Conservation (phyloP, 1,284 basidiomycete species). For the Pterula multifida region DNA sequence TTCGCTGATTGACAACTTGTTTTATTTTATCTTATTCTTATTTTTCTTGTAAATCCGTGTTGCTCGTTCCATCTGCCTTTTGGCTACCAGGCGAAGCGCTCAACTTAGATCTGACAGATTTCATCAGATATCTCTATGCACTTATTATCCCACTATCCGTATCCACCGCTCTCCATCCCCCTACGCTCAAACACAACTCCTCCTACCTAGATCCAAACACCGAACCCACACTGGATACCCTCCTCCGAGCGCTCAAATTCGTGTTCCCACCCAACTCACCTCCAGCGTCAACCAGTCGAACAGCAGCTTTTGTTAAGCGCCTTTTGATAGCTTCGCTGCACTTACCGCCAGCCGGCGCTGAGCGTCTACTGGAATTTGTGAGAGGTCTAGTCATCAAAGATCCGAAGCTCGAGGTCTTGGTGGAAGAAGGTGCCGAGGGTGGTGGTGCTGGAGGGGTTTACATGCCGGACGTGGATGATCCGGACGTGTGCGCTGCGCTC, state of each 20-base stretch:
- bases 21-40: background rate
- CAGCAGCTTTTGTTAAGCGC: conserved; percentile 88
- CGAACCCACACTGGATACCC: conserved; percentile 41
- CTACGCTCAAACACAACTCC: conserved; percentile 13
- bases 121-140: conserved; percentile 69
- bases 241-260: conserved; percentile 78
- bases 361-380: conserved; percentile 67
- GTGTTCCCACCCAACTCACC: conserved; percentile 61
- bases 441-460: conserved; percentile 66
- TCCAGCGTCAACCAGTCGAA: conserved; percentile 61
- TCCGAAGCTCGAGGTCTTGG: conserved; percentile 68
- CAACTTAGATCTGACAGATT: conserved; percentile 90
- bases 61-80: no score
- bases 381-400: conserved; percentile 64
- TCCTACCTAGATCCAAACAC: conserved; percentile 8
- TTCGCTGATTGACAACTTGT: background rate
- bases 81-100: conserved; percentile 77
- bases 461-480: conserved; percentile 75
- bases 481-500: conserved; percentile 68
- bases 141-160: conserved; percentile 53
- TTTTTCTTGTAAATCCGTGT: background rate
- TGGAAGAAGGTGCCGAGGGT: conserved; percentile 60
- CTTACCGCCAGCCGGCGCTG: conserved; percentile 59
- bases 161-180: conserved; percentile 35
- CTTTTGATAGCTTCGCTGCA: conserved; percentile 69